Evolutionary conservation across 495 filamentous ascomycete species (phyloP).

Genomic region (Penicillium chermesinum): DNA sequence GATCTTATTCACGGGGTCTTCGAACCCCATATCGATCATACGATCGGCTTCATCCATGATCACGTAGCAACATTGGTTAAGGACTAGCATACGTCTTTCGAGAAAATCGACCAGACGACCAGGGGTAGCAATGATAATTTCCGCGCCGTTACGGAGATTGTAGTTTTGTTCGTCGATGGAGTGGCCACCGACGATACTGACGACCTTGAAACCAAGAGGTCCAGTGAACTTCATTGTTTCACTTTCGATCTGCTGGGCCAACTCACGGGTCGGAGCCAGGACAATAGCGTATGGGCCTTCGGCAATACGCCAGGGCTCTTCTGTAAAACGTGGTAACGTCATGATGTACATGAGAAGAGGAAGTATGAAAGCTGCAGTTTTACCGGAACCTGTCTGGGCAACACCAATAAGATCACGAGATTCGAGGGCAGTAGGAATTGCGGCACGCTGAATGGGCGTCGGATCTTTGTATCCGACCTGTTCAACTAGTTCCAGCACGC

Average conservation of each 20-base stretch:
- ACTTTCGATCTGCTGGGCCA: slow-evolving; percentile 95
- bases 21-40: slow-evolving; percentile 98
- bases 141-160: slow-evolving; percentile 88
- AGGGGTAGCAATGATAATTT: slow-evolving; percentile 97
- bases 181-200: slow-evolving; percentile 96
- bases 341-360: slow-evolving; percentile 96
- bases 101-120: slow-evolving; percentile 97
- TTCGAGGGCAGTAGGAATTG: slow-evolving; percentile 93
- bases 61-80: slow-evolving; percentile 94
- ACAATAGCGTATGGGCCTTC: slow-evolving; percentile 97
- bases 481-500: slow-evolving; percentile 76
- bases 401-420: slow-evolving; percentile 95
- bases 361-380: slow-evolving; percentile 92
- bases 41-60: slow-evolving; percentile 99
- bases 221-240: slow-evolving; percentile 92
- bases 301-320: slow-evolving; percentile 74
- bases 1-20: slow-evolving; percentile 97
- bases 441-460: slow-evolving; percentile 85
- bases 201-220: slow-evolving; percentile 89
- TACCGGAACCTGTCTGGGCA: slow-evolving; percentile 97
- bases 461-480: slow-evolving; percentile 91
- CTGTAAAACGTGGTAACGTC: slow-evolving; percentile 77
- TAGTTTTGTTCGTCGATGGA: slow-evolving; percentile 92
- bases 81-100: slow-evolving; percentile 84
- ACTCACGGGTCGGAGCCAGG: slow-evolving; percentile 93